A percentile compares a stretch with the other conserved stretches of the same genome.
Evolutionary conservation across 1,284 basidiomycete species (phyloP).

Genomic region (Boletus semigastroideus): DNA sequence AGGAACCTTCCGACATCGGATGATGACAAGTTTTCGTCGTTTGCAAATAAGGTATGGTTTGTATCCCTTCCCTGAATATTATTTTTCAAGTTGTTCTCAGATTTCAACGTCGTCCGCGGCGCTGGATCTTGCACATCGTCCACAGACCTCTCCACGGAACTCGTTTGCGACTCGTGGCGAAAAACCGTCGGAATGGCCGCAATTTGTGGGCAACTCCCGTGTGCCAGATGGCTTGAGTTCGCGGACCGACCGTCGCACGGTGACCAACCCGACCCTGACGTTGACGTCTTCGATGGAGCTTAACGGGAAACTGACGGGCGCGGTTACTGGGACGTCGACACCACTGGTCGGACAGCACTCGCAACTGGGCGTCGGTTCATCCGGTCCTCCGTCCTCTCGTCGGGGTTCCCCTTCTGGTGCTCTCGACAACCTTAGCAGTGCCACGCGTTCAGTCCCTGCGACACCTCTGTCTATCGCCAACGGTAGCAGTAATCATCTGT

Average conservation of each 20-base stretch:
- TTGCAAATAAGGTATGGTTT: constrained; percentile 62
- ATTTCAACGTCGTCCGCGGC: constrained; percentile 90
- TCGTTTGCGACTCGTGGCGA: constrained; percentile 61
- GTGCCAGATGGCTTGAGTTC: constrained; percentile 53
- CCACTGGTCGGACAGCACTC: constrained; percentile 63
- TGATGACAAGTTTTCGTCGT: constrained; percentile 79
- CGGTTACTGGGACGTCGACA: constrained; percentile 58
- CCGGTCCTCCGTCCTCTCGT: constrained; percentile 53
- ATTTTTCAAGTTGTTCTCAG: constrained; percentile 35
- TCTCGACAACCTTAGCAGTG: constrained; percentile 57
- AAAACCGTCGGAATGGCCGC: constrained; percentile 92
- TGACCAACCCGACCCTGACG: constrained; percentile 70
- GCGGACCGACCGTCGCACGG: constrained; percentile 61
- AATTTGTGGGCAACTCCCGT: constrained; percentile 68
- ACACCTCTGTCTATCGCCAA: constrained; percentile 63
- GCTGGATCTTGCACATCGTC: constrained; percentile 87
- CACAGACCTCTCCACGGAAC: constrained; percentile 73
- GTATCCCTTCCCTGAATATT: neutral
- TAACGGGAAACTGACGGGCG: constrained; percentile 42
- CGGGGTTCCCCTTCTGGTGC: constrained; percentile 68
- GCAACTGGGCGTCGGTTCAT: constrained; percentile 47
- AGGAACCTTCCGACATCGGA: constrained; percentile 89
- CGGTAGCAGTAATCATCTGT: constrained; percentile 45
- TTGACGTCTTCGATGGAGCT: constrained; percentile 57
- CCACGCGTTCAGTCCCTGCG: constrained; percentile 72